Conservation (phyloP, 2,329 filamentous ascomycete genomes). For the Talaromyces pinophilus region DNA sequence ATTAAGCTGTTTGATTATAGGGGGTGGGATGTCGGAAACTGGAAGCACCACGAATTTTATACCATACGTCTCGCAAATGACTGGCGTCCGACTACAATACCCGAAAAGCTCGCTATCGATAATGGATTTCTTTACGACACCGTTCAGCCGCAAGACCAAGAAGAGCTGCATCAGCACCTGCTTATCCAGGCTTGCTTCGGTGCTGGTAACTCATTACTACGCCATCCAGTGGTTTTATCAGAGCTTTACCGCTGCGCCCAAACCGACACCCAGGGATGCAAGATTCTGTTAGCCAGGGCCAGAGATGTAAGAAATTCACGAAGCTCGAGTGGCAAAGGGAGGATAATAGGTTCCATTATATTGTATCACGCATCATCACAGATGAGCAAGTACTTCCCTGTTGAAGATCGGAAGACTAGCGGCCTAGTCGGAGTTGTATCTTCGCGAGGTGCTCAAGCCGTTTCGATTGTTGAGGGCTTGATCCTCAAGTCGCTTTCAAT, state of each 20-base stretch:
- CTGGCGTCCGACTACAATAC: neutral
- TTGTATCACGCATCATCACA: conserved; percentile 20
- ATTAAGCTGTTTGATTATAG: neutral
- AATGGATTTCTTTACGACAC: conserved; percentile 16
- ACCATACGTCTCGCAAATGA: conserved; percentile 11
- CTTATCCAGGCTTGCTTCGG: conserved; percentile 18
- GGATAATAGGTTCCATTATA: conserved; percentile 20
- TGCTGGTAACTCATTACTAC: conserved; percentile 14
- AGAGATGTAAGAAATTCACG: neutral
- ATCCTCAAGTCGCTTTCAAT: conserved; percentile 14
- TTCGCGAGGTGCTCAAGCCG: conserved; percentile 1
- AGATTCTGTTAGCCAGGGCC: conserved; percentile 16
- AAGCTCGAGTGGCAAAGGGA: conserved; percentile 1
- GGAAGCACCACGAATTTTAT: conserved; percentile 21
- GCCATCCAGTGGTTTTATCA: conserved; percentile 17
- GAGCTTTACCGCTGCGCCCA: conserved; percentile 19
- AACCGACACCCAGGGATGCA: conserved; percentile 20
- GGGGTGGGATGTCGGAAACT: conserved; percentile 21
- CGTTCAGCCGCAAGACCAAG: conserved; percentile 13
- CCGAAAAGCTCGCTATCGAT: conserved; percentile 13
- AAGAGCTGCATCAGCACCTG: conserved; percentile 19
- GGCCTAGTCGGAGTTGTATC: conserved; percentile 17
- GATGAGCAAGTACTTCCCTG: conserved; percentile 20
- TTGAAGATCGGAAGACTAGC: conserved; percentile 17
- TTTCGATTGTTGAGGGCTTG: conserved; percentile 14